These are phyloP conservation scores for Coemansia guatemalensis DNA, from an alignment of 192 early-diverging fungal genomes.

Conservation along the genomic window DNA sequence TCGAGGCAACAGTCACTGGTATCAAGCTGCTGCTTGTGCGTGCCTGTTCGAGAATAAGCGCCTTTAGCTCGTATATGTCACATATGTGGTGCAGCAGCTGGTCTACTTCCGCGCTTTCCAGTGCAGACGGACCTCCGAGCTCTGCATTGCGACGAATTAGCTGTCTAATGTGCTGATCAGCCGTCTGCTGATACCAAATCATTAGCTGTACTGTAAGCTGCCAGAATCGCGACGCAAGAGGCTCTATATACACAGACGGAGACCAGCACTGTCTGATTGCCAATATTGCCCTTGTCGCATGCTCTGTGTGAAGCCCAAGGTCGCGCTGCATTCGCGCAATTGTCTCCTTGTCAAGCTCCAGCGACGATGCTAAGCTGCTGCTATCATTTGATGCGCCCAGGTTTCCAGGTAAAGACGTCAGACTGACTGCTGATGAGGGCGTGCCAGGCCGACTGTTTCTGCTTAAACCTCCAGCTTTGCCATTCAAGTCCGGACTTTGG, in stretches of 20 bases:
- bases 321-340: slow-evolving; percentile 1
- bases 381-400: not conserved
- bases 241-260: slow-evolving; percentile 28
- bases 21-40: not conserved
- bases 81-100: slow-evolving; percentile 25
- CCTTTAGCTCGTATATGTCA: slow-evolving; percentile 16
- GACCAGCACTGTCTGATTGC: slow-evolving; percentile 34
- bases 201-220: slow-evolving; percentile 43
- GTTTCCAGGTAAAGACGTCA: not conserved
- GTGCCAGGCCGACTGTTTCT: not conserved
- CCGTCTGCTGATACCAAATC: slow-evolving; percentile 18
- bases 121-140: not conserved
- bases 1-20: not conserved
- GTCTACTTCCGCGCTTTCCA: slow-evolving; percentile 8
- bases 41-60: slow-evolving; percentile 3
- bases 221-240: slow-evolving; percentile 37
- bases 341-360: slow-evolving; percentile 2
- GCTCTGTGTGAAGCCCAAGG: slow-evolving; percentile 14
- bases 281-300: slow-evolving; percentile 20
- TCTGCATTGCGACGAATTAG: slow-evolving; percentile 10
- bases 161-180: slow-evolving; percentile 9
- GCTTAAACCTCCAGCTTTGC: not conserved
- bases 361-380: not conserved
- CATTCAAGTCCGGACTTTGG: not conserved
- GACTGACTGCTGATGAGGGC: not conserved